These are phyloP conservation scores for Pythium graminicola DNA, from an alignment of 352 stramenopile genomes.

Conservation along the genomic window DNA sequence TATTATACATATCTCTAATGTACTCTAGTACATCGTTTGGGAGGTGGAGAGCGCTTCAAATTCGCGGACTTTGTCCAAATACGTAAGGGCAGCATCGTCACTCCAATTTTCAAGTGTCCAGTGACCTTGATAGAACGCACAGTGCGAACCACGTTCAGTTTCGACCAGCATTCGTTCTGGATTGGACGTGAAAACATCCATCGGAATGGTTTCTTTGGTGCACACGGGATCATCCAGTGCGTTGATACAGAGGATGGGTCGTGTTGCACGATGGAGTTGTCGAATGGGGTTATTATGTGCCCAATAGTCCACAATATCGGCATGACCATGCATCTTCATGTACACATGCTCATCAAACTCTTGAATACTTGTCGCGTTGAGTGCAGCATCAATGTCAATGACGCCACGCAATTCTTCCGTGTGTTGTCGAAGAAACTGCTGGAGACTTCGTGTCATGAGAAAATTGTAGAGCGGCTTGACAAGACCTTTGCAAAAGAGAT, in stretches of 20 bases:
- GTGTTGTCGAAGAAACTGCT: slow-evolving; percentile 59
- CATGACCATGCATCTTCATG: slow-evolving; percentile 76
- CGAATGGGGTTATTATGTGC: slow-evolving; percentile 71
- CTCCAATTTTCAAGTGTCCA: slow-evolving; percentile 62
- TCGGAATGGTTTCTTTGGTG: slow-evolving; percentile 65
- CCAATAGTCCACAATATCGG: slow-evolving; percentile 62
- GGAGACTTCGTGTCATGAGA: slow-evolving; percentile 69
- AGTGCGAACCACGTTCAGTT: slow-evolving; percentile 65
- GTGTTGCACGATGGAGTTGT: slow-evolving; percentile 40
- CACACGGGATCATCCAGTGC: slow-evolving; percentile 73
- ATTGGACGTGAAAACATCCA: slow-evolving; percentile 43
- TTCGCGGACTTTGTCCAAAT: slow-evolving; percentile 13
- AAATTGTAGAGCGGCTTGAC: slow-evolving; percentile 72
- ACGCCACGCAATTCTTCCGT: slow-evolving; percentile 34
- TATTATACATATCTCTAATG: too few relatives aligned
- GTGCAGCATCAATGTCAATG: slow-evolving; percentile 39
- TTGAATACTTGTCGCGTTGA: slow-evolving; percentile 47
- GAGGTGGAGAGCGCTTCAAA: background rate
- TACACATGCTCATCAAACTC: slow-evolving; percentile 76
- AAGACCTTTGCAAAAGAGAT: slow-evolving; percentile 58
- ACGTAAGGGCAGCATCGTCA: slow-evolving; percentile 37
- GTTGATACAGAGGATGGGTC: slow-evolving; percentile 66
- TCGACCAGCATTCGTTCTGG: slow-evolving; percentile 46
- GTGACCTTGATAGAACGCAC: slow-evolving; percentile 66
- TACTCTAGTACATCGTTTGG: too few relatives aligned